Evolutionary conservation across 495 filamentous ascomycete species (phyloP), one percentile per base, ranked within the genome.

Genomic region (Neurospora africana): DNA sequence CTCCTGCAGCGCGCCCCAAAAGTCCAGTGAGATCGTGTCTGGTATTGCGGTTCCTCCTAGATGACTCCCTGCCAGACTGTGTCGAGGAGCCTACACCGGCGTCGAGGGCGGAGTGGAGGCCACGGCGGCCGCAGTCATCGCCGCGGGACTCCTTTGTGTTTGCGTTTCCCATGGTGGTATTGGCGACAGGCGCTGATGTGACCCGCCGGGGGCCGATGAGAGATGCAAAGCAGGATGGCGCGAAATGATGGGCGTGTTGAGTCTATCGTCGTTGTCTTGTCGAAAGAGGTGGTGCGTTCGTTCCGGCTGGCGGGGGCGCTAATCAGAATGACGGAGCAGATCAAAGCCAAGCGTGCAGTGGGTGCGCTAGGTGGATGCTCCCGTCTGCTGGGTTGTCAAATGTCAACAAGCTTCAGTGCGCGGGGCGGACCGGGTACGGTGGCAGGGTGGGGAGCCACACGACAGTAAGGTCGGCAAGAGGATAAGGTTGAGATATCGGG

Each of bases 81-180:
- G 74, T 27, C n/a, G 79, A 74, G 15, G 72, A 68, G 27, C 73
- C 58, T 9, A 69, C 72, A n/a, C 73, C 75, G 23, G 73, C 10
- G 3, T 78, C 76, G 37, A 67, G n/a, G 21, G 58, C 61, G n/a
- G 70, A n/a, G 71, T 75, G 75, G 19, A 78, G 76, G 65, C 53
- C 19, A 67, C 78, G 79, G 35, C 76, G 74, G 70, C 71, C 30
- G 35, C 44, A 72, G 53, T 65, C 53, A 73, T 79, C 78, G 35
- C 70, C 69, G 61, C 79, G 78, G 36, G 79, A 76, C 70, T 81
- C 79, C 43, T 76, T 79, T 58, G 79, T 79, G 70, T 72, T 81
- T 43, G 74, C 30, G 58, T 81, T 81, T 36, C 79, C 79, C 79
- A 81, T 81, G 69, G 61, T 72, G 41, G 6, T 65, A 35, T 33